Evolutionary conservation across 1,139 yeast genomes (phyloP), one percentile per base, ranked within the genome.

Genomic region (Debaryomycetaceae sp.): DNA sequence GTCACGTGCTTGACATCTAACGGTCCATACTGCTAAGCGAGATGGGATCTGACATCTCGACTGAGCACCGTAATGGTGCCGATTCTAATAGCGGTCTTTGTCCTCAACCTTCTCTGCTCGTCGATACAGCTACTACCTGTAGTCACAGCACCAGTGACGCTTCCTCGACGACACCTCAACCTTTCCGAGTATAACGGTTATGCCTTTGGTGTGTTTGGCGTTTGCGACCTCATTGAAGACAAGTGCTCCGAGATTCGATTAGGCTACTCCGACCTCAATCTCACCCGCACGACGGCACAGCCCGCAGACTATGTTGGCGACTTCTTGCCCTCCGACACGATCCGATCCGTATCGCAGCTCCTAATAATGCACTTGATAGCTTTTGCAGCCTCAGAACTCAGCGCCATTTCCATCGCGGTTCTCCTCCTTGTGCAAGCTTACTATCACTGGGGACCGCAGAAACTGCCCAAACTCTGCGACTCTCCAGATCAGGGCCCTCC

Each of bases 291-390:
- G 22, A 33, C 29, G 2, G 27, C 30, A 13, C 37, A 37, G 1
- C 30, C 32, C n/a, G 39, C 35, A 23, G 33, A 29, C 13, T 38
- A 34, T 22, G 36, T 51, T 5, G 58, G 53, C 4, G 49, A 56
- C 3, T 49, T 51, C 30, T 51, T 64, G 18, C 71, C 71, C 6
- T 60, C 68, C 5, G 40, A 49, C 23, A 67, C 68, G 4, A 44
- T 62, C 4, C 55, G 55, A 32, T 51, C 66, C 24, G 57, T 64
- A 23, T 60, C 68, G 18, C 63, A 63, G 38, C 38, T 64, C 16
- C 44, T 64, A 30, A 63, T 63, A 22, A 66, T 63, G 23, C 71
- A 64, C 40, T 60, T 62, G 13, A 48, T 64, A n/a, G 66, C 62
- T 2, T 59, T 63, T 38, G 53, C 57, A 19, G 47, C 61, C 32